These are phyloP conservation scores for Nitzschia palea DNA, from an alignment of 108 stramenopile genomes.

Conservation along the genomic window DNA sequence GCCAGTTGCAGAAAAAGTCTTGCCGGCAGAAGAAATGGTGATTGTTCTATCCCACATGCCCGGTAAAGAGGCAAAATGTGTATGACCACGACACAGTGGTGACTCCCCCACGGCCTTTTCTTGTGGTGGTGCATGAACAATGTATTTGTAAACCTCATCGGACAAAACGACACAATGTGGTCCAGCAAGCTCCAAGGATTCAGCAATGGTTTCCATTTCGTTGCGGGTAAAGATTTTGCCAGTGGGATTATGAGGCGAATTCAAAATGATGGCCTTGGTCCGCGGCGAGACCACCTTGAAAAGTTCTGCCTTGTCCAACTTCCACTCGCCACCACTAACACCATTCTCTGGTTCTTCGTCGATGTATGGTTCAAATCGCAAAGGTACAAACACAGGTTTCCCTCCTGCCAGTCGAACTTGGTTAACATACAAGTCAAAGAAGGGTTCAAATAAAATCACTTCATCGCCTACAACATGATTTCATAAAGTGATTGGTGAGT, in stretches of 20 bases:
- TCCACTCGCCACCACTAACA: conserved; percentile 81
- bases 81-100: conserved; percentile 69
- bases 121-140: conserved; percentile 84
- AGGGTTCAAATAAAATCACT: conserved; percentile 96
- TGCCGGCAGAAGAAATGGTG: conserved; percentile 97
- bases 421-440: conserved; percentile 93
- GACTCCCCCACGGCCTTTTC: conserved; percentile 33
- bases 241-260: conserved; percentile 99
- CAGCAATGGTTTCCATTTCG: conserved; percentile 91
- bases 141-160: conserved; percentile 99
- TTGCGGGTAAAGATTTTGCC: conserved; percentile 91
- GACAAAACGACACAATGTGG: conserved; percentile 79
- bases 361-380: conserved; percentile 72
- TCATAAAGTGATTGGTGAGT: not conserved
- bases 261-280: conserved; percentile 91
- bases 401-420: conserved; percentile 89
- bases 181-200: conserved; percentile 67
- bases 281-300: conserved; percentile 71
- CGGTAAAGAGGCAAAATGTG: conserved; percentile 83
- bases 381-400: conserved; percentile 74
- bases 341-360: conserved; percentile 19
- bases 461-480: conserved; percentile 71
- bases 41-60: conserved; percentile 93
- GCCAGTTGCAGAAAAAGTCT: conserved; percentile 98
- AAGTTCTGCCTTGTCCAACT: conserved; percentile 70